Percentiles rank a stretch among this genome's conserved stretches.
Conservation (phyloP, 2,329 filamentous ascomycete species). For the Myriangium duriaei region DNA sequence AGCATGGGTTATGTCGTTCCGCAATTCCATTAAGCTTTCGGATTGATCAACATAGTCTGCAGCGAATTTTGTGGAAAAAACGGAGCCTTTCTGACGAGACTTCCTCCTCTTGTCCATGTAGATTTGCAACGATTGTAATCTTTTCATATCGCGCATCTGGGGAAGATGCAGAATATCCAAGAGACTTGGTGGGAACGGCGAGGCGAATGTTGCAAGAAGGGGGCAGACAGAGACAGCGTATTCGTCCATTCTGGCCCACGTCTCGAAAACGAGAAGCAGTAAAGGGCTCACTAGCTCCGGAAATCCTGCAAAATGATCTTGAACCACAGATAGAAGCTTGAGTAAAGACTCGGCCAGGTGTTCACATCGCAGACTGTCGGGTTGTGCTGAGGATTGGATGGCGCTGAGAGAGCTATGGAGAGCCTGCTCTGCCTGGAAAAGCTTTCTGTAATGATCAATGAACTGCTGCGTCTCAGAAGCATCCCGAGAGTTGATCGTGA, state of each 20-base stretch:
- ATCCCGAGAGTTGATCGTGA: not conserved
- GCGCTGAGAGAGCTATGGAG: slow-evolving; percentile 15
- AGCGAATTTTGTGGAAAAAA: not conserved
- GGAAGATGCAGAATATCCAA: slow-evolving; percentile 46
- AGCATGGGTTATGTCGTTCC: slow-evolving; percentile 18
- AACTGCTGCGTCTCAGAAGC: slow-evolving; percentile 2
- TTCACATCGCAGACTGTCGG: slow-evolving; percentile 6
- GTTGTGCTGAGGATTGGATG: not conserved
- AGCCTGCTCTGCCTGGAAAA: not conserved
- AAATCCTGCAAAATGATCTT: slow-evolving; percentile 30
- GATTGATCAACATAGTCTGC: not conserved
- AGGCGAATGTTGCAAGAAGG: slow-evolving; percentile 39
- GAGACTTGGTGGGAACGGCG: slow-evolving; percentile 36
- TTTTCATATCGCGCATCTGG: slow-evolving; percentile 34
- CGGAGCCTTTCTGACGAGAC: not conserved
- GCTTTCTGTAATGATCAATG: not conserved
- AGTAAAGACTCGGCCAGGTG: slow-evolving; percentile 10
- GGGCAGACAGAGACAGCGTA: slow-evolving; percentile 31
- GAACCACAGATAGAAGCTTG: slow-evolving; percentile 14
- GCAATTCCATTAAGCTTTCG: not conserved
- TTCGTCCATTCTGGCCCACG: slow-evolving; percentile 47
- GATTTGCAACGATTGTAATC: slow-evolving; percentile 37
- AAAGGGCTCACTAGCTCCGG: slow-evolving; percentile 40
- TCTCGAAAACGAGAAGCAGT: slow-evolving; percentile 42
- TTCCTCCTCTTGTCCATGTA: slow-evolving; percentile 29